phyloP scores from a whole-genome alignment of 2,329 filamentous ascomycete species.

The Tolypocladium ovalisporum region DNA sequence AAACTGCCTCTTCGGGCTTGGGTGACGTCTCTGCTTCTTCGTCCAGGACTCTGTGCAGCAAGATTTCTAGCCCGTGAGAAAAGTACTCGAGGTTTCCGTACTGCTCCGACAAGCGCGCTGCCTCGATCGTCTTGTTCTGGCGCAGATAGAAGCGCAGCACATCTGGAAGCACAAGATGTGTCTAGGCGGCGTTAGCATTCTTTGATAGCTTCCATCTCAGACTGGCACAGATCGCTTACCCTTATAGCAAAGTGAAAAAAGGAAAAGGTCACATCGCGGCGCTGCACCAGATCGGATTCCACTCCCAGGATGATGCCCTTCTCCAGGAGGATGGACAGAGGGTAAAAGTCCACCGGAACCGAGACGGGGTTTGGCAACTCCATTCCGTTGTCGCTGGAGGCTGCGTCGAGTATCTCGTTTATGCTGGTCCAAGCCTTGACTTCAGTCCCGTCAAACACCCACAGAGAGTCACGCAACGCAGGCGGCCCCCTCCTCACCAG shows the following conservation, averaged over 20 bases:
- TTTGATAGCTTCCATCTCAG: neutral
- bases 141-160: constrained; percentile 70
- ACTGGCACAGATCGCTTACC: constrained; percentile 41
- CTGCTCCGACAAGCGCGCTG: constrained; percentile 70
- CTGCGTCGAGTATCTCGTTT: constrained; percentile 67
- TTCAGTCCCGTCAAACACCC: constrained; percentile 84
- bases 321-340: constrained; percentile 72
- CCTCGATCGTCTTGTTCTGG: constrained; percentile 66
- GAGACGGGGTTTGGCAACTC: constrained; percentile 66
- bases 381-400: constrained; percentile 51
- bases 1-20: constrained; percentile 49
- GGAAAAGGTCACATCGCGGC: constrained; percentile 82
- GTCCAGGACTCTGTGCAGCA: constrained; percentile 87
- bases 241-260: constrained; percentile 81
- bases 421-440: constrained; percentile 85
- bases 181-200: constrained; percentile 35
- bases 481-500: constrained; percentile 15
- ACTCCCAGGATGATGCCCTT: constrained; percentile 87
- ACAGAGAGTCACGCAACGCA: constrained; percentile 74
- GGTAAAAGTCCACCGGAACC: constrained; percentile 89
- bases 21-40: constrained; percentile 75
- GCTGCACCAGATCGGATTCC: constrained; percentile 86
- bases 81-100: constrained; percentile 88
- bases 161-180: constrained; percentile 85
- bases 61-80: constrained; percentile 80